Percentiles rank a stretch among this genome's conserved stretches.
phyloP scores from a whole-genome alignment of 1,284 basidiomycete species.

The Fistulinella staudtii region DNA sequence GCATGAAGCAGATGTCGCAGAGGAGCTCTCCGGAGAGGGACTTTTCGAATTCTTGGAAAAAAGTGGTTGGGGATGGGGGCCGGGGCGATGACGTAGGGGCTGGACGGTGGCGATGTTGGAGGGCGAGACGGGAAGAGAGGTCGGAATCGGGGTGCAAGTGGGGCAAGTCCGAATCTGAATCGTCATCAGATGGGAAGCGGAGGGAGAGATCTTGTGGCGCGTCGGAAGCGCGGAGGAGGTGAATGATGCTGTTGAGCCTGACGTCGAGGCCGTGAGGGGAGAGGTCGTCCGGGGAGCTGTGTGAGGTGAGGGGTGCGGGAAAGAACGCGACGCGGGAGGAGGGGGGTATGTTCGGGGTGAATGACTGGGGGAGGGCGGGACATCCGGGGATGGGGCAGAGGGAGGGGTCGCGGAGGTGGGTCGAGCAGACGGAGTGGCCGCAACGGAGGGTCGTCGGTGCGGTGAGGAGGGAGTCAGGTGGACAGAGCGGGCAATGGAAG shows the following conservation, averaged over 20 bases:
- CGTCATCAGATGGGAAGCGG: conserved; percentile 21
- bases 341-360: conserved; percentile 30
- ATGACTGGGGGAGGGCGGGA: conserved; percentile 12
- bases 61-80: conserved; percentile 8
- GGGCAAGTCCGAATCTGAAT: conserved; percentile 23
- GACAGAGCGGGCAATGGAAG: conserved; percentile 43
- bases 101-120: conserved; percentile 15
- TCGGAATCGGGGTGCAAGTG: conserved; percentile 2
- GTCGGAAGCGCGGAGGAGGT: conserved; percentile 37
- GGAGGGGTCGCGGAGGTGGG: conserved; percentile 20
- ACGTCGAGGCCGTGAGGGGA: conserved; percentile 45
- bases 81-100: conserved; percentile 19
- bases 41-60: conserved; percentile 53
- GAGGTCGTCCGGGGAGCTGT: conserved; percentile 3
- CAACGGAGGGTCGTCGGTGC: conserved; percentile 52
- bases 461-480: conserved; percentile 30
- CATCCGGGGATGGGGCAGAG: conserved; percentile 24
- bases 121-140: conserved; percentile 5
- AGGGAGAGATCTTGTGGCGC: conserved; percentile 18
- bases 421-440: conserved; percentile 51
- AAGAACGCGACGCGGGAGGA: conserved; percentile 36
- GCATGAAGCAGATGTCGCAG: conserved; percentile 87
- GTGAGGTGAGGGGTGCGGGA: conserved; percentile 26
- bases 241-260: conserved; percentile 58
- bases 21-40: conserved; percentile 72